Base-by-base conservation (phyloP, 2,329 filamentous ascomycete genomes). In the Penicillium sp. region DNA sequence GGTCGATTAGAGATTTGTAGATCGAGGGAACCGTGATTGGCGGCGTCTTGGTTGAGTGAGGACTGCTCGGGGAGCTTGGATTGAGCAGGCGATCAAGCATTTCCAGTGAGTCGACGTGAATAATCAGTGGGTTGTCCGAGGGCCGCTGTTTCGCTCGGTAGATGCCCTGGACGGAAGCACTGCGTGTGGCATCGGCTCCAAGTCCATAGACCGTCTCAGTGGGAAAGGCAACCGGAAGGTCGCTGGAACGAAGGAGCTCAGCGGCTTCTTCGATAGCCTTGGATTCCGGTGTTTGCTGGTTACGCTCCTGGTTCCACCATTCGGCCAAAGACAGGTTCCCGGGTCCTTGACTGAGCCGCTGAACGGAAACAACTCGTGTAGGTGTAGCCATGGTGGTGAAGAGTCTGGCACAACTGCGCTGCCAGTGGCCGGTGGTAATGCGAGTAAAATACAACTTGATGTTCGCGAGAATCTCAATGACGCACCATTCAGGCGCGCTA, bases 121-220 rank as follows among this genome's bases (percentile, higher is more conserved):
- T 87, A 63, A 99, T 99, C 54, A 99, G 83, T 16, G 94, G 94
- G 71, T 99, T 99, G 70, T 99, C 94, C 6, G 88, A 89, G 3
- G 94, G 94, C 51, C 94, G 79, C 52, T 91, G 89, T 76, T 99
- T 99, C 48, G 90, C 92, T 21, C 84, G 81, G 73, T 94, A 99
- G 62, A 99, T 99, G n/a, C 92, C 92, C 67, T 83, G 86, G 6
- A 97, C 93, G 2, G 93, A 89, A 22, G 78, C 80, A 66, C 87
- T 91, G 64, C 91, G 84, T 24, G 92, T 97, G 10, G 94, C 94
- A 76, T 97, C 94, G 13, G 94, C 94, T n/a, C 92, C 94, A 7
- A 99, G 82, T 0, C 94, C 94, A 71, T 99, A 99, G 0, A 99
- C 94, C 0, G 94, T 99, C 76, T 99, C 94, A 0, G 94, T 99